phyloP scores from a whole-genome alignment of 345 rosid species.

The Pugionium dolabratum region DNA sequence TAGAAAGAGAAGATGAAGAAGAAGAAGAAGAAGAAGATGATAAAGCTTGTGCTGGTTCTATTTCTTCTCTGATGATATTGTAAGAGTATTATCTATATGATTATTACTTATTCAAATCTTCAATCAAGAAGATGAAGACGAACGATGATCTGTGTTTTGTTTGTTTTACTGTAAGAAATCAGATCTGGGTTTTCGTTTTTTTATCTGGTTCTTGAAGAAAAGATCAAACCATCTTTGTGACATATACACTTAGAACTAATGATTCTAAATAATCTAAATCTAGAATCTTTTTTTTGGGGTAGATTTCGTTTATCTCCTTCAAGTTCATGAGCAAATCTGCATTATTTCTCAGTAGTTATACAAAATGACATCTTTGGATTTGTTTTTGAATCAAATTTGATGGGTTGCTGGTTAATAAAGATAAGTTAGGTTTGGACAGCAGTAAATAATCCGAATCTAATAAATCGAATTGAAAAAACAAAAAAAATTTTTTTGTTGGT shows the following conservation, averaged over 20 bases:
- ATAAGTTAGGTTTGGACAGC: too few relatives aligned
- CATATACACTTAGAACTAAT: slow-evolving; percentile 25
- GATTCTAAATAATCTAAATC: slow-evolving; percentile 32
- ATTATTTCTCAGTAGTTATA: not conserved
- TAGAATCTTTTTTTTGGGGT: not conserved
- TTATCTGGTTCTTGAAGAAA: too few relatives aligned
- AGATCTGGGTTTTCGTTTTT: not conserved
- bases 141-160: not conserved
- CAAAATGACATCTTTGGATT: not conserved
- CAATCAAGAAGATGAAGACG: slow-evolving; percentile 29
- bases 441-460: too few relatives aligned
- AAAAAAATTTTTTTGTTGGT: too few relatives aligned
- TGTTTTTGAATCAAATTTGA: not conserved
- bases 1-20: slow-evolving; percentile 23
- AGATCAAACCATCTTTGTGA: slow-evolving; percentile 28
- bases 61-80: slow-evolving; percentile 37
- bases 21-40: slow-evolving; percentile 13
- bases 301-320: not conserved
- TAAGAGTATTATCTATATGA: slow-evolving; percentile 26
- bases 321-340: slow-evolving; percentile 2
- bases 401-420: not conserved
- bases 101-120: slow-evolving; percentile 22
- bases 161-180: not conserved
- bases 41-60: slow-evolving; percentile 26
- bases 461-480: too few relatives aligned